phyloP scores from a whole-genome alignment of 495 filamentous ascomycete genomes.

The Penicillium paradoxum region DNA sequence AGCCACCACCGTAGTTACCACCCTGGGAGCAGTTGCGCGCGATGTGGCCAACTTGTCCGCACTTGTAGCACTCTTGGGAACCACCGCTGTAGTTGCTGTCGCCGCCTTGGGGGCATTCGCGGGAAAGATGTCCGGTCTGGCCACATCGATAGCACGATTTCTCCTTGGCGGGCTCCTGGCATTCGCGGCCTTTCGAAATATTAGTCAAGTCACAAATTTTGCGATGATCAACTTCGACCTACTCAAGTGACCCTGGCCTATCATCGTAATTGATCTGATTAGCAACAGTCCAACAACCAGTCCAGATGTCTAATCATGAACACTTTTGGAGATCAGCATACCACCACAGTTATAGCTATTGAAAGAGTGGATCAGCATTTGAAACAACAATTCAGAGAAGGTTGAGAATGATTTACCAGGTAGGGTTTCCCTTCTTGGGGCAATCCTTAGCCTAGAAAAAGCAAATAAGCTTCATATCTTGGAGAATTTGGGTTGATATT shows the following conservation, averaged over 20 bases:
- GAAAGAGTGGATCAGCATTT: conserved; percentile 18
- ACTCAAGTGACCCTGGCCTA: conserved; percentile 86
- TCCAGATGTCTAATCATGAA: conserved; percentile 6
- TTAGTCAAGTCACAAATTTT: conserved; percentile 9
- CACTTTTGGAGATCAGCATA: conserved; percentile 33
- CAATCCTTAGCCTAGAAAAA: conserved; percentile 75
- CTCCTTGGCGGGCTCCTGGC: conserved; percentile 82
- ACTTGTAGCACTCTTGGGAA: conserved; percentile 96
- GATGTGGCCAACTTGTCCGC: conserved; percentile 94
- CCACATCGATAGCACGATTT: conserved; percentile 96
- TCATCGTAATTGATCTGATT: conserved; percentile 8
- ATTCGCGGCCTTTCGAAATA: conserved; percentile 72
- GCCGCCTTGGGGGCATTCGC: conserved; percentile 70
- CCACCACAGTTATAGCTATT: conserved; percentile 74
- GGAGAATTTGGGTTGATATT: not conserved
- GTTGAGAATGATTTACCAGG: conserved; percentile 60
- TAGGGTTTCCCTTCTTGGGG: conserved; percentile 86
- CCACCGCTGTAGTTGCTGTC: conserved; percentile 46
- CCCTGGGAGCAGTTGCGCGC: conserved; percentile 87
- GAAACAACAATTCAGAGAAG: conserved; percentile 16
- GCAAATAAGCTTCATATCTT: conserved; percentile 7
- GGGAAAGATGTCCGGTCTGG: conserved; percentile 82
- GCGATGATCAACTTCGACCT: conserved; percentile 30
- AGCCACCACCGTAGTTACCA: conserved; percentile 44
- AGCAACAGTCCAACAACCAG: conserved; percentile 1